Base-by-base conservation (phyloP, 371 early-diverging fungal species). In the Vairimorpha necatrix region DNA sequence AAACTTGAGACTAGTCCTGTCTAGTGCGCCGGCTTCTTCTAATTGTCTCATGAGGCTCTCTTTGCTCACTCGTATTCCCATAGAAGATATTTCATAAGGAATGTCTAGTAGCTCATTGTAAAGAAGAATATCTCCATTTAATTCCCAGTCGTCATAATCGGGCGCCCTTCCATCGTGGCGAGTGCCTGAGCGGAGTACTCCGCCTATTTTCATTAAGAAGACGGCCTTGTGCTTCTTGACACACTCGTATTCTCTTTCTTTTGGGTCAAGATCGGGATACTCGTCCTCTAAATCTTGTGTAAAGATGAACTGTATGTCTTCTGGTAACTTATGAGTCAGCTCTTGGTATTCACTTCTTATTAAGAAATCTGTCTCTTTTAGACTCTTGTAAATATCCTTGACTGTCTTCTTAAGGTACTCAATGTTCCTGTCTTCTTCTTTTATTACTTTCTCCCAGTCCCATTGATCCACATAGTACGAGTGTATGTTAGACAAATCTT, bases 61-160 rank as follows among this genome's bases (percentile, higher is more conserved):
- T 34, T 61, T 61, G 48, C 65, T 42, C 18, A 79, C 80, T 54
- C 80, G 30, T 33, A 79, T 76, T 30, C 80, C 80, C 80, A 79
- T 79, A 30, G 76, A 76, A 30, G 63, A 62, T 54, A 79, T n/a
- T 56, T 79, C 80, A 54, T 71, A 42, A 0, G 72, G 72, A 39
- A 32, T 58, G 1, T 67, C 66, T 24, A 79, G 36, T n/a, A 67
- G 2, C 20, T 47, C 33, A 46, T 79, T 62, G 28, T 67, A 74
- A 1, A 79, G 33, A 3, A 79, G 36, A 20, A 79, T 68, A 66
- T 79, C 80, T 36, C 80, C 80, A 66, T 79, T 79, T 72, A 79
- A 62, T 16, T 65, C 50, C 80, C 80, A 79, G 34, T 79, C 80
- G 72, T 79, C 80, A 72, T 79, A 79, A 79, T 79, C 80, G 28